Evolutionary conservation across 208 protist species (phyloP).

Genomic region (Trypanosoma scelopori): DNA sequence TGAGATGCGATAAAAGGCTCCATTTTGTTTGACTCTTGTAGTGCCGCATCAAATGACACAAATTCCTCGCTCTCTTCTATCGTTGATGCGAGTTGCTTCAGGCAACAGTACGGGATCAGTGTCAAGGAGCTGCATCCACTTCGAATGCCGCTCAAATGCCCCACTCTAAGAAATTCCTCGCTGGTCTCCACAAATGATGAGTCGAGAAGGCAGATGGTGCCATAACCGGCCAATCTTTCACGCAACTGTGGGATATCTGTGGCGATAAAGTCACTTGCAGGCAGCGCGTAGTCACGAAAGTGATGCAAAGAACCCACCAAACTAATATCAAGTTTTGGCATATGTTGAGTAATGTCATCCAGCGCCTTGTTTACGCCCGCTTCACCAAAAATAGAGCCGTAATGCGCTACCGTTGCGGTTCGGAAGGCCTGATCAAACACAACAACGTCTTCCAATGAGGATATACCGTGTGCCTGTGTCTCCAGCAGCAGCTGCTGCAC

Average conservation of each 20-base stretch:
- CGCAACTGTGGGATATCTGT: constrained; percentile 45
- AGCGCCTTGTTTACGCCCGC: constrained; percentile 48
- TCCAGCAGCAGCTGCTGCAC: constrained; percentile 63
- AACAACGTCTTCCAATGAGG: constrained; percentile 52
- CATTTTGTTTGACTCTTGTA: constrained; percentile 45
- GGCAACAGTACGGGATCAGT: constrained; percentile 56
- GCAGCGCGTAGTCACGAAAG: constrained; percentile 68
- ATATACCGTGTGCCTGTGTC: constrained; percentile 11
- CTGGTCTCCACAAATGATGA: constrained; percentile 84
- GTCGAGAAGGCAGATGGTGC: constrained; percentile 71
- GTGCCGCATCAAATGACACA: constrained; percentile 58
- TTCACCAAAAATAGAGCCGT: constrained; percentile 32
- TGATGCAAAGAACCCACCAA: constrained; percentile 63
- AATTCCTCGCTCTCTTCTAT: constrained; percentile 31
- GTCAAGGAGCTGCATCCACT: constrained; percentile 34
- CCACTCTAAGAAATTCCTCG: constrained; percentile 63
- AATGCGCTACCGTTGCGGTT: constrained; percentile 37
- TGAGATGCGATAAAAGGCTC: constrained; percentile 73
- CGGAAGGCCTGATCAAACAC: constrained; percentile 64
- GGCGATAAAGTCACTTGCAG: constrained; percentile 52
- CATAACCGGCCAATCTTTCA: constrained; percentile 35
- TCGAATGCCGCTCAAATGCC: constrained; percentile 10
- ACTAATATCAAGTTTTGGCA: constrained; percentile 79
- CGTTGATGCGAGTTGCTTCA: constrained; percentile 62
- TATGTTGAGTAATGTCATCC: constrained; percentile 58